phyloP scores from a whole-genome alignment of 2,329 filamentous ascomycete genomes.

The Aquanectria penicillioides region DNA sequence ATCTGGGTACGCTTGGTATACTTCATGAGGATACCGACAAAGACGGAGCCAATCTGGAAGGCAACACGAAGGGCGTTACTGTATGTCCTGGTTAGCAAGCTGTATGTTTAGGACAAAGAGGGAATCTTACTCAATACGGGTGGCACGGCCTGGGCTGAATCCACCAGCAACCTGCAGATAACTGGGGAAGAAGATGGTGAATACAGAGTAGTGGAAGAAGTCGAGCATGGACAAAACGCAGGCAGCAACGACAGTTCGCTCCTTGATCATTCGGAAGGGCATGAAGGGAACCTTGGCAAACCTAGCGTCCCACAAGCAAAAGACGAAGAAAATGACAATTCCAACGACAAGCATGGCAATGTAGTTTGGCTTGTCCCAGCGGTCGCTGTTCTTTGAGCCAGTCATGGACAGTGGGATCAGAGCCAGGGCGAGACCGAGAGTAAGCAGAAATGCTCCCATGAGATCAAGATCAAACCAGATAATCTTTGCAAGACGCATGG shows the following conservation, averaged over 20 bases:
- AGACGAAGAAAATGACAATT: constrained; percentile 33
- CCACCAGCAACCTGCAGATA: constrained; percentile 52
- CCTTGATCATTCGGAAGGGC: constrained; percentile 50
- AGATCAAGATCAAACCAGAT: constrained; percentile 48
- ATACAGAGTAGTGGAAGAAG: constrained; percentile 50
- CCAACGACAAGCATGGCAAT: constrained; percentile 49
- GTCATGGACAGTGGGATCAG: constrained; percentile 52
- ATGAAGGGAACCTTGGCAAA: constrained; percentile 51
- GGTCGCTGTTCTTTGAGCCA: constrained; percentile 44
- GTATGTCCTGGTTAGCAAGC: background rate
- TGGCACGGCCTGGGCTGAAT: constrained; percentile 48
- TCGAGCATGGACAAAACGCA: constrained; percentile 50
- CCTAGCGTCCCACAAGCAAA: constrained; percentile 50
- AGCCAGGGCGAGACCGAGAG: constrained; percentile 46
- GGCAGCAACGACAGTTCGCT: constrained; percentile 51
- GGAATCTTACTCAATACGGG: constrained; percentile 48
- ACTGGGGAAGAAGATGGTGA: constrained; percentile 52
- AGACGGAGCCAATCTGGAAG: constrained; percentile 49
- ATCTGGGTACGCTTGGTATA: constrained; percentile 49
- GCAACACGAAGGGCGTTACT: constrained; percentile 47
- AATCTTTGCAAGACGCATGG: constrained; percentile 33
- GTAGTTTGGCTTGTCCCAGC: constrained; percentile 46
- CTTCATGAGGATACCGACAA: constrained; percentile 48
- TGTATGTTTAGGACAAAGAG: accelerated
- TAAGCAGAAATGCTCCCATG: constrained; percentile 45